Conservation (phyloP, 1,139 yeast species). For the Kodamaea derodonti region DNA sequence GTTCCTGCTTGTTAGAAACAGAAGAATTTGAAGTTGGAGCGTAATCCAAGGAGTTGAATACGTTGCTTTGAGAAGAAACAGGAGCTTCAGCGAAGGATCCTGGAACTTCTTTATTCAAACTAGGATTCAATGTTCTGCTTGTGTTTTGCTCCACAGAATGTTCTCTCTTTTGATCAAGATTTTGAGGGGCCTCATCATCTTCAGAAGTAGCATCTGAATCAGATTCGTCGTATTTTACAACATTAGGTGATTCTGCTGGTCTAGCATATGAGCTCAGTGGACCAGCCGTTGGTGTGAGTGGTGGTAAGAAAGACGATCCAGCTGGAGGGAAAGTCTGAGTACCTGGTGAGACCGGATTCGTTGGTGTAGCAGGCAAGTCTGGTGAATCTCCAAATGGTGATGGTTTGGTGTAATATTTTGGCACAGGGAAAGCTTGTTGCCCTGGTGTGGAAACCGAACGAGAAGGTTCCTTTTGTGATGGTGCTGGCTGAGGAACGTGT, state of each 20-base stretch:
- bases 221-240: slow-evolving; percentile 17
- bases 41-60: neutral
- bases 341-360: slow-evolving; percentile 2
- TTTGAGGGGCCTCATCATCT: slow-evolving; percentile 22
- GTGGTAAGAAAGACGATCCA: slow-evolving; percentile 1
- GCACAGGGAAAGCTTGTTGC: slow-evolving; percentile 8
- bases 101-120: neutral
- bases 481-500: slow-evolving; percentile 1
- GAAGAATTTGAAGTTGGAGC: neutral
- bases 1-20: neutral
- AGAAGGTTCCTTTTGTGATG: slow-evolving; percentile 3
- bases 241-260: slow-evolving; percentile 18
- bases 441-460: neutral
- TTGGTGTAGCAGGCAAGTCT: slow-evolving; percentile 1
- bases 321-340: neutral
- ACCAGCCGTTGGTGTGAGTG: slow-evolving; percentile 2
- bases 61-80: neutral
- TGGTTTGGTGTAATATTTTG: slow-evolving; percentile 13
- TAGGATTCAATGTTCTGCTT: slow-evolving; percentile 2
- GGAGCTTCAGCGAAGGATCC: slow-evolving; percentile 2
- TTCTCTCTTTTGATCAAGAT: slow-evolving; percentile 14
- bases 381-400: slow-evolving; percentile 1
- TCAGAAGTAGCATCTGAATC: slow-evolving; percentile 16
- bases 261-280: slow-evolving; percentile 2
- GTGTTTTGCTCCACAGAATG: neutral